A percentile compares a stretch with the other conserved stretches of the same genome.
phyloP scores from a whole-genome alignment of 352 stramenopile species.

The Phytophthora ohioensis region DNA sequence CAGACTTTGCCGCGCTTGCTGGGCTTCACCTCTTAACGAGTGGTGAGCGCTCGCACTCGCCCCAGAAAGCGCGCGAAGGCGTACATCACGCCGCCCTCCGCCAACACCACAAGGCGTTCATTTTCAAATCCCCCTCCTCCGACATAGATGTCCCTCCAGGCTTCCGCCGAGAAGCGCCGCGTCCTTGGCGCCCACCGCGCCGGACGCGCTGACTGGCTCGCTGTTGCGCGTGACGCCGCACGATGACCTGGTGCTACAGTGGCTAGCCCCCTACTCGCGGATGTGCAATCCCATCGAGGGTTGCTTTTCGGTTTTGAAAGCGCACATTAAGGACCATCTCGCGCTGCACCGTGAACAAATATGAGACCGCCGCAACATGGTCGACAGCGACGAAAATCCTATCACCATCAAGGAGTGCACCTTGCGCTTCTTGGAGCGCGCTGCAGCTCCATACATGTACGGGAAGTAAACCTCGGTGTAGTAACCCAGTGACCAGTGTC shows the following conservation, averaged over 20 bases:
- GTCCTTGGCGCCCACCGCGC: background rate
- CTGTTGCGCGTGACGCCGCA: slow-evolving; percentile 1
- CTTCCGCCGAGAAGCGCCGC: background rate
- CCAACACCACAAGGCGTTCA: too few relatives aligned
- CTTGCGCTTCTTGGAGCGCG: too few relatives aligned
- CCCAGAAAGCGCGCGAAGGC: too few relatives aligned
- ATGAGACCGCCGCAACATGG: background rate
- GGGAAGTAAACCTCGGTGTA: too few relatives aligned
- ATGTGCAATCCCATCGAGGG: background rate
- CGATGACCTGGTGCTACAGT: slow-evolving; percentile 1
- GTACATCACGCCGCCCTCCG: too few relatives aligned
- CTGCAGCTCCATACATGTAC: background rate
- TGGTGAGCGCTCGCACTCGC: too few relatives aligned
- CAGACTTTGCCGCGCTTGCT: too few relatives aligned
- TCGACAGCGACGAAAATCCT: background rate
- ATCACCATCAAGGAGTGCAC: too few relatives aligned
- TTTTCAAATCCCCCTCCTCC: background rate
- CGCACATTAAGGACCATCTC: background rate
- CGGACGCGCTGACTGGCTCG: background rate
- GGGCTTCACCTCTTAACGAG: too few relatives aligned
- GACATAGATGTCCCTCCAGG: slow-evolving; percentile 1
- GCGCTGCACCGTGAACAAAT: background rate
- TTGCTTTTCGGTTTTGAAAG: background rate
- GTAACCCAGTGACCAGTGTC: too few relatives aligned
- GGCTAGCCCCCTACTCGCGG: background rate